These are phyloP conservation scores for Lactarius vividus DNA, from an alignment of 768 basidiomycete genomes.

Conservation along the genomic window DNA sequence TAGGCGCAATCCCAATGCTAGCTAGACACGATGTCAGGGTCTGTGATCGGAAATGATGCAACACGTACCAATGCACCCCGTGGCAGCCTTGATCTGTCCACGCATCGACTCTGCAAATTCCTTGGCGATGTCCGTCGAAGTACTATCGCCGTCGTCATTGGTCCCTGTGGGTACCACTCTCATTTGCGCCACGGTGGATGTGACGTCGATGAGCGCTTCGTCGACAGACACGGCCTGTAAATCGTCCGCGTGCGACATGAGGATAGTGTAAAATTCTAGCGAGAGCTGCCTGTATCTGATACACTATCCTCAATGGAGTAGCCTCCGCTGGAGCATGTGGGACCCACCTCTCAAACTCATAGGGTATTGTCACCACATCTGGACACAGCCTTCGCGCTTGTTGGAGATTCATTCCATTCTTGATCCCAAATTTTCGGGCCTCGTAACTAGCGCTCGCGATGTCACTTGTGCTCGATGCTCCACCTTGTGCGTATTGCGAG, in stretches of 20 bases:
- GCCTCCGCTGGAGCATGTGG: not conserved
- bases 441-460: conserved; percentile 95
- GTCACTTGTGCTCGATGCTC: conserved; percentile 82
- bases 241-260: conserved; percentile 87
- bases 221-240: conserved; percentile 95
- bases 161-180: conserved; percentile 21
- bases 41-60: conserved; percentile 5
- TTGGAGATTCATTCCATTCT: conserved; percentile 92
- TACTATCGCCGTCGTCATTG: conserved; percentile 34
- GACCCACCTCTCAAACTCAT: conserved; percentile 83
- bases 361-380: conserved; percentile 72
- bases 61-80: conserved; percentile 75
- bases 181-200: conserved; percentile 50
- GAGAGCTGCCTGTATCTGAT: conserved; percentile 83
- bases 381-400: conserved; percentile 80
- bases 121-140: conserved; percentile 56
- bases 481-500: conserved; percentile 74
- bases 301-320: conserved; percentile 11
- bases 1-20: conserved; percentile 89
- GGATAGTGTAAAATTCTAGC: conserved; percentile 85
- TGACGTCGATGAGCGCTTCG: conserved; percentile 91
- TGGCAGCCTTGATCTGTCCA: conserved; percentile 68
- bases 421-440: conserved; percentile 81
- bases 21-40: conserved; percentile 44
- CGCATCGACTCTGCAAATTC: conserved; percentile 82